These are phyloP conservation scores for Nephelium lappaceum DNA, from an alignment of 345 rosid genomes.

Conservation along the genomic window DNA sequence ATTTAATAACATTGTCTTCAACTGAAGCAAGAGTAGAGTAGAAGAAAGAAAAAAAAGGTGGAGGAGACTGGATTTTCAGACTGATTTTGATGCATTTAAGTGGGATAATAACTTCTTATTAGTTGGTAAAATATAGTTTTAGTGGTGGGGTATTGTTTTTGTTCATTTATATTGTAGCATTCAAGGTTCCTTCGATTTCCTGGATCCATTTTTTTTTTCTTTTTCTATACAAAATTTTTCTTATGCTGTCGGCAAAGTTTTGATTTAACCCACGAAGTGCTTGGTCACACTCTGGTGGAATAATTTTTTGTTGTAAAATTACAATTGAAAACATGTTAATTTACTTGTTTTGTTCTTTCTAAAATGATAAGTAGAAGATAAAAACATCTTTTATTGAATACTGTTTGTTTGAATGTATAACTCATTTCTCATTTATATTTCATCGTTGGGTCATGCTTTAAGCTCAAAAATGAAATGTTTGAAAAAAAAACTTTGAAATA, in stretches of 20 bases:
- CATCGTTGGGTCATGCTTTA: not conserved
- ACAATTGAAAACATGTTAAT: too few relatives aligned
- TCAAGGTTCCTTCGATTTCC: conserved; percentile 13
- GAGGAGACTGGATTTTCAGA: not conserved
- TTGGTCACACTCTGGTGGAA: too few relatives aligned
- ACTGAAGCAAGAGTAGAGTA: not conserved
- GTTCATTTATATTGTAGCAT: not conserved
- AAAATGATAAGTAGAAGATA: too few relatives aligned
- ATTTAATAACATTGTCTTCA: not conserved
- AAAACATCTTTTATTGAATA: too few relatives aligned
- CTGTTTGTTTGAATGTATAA: too few relatives aligned
- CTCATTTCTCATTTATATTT: not conserved
- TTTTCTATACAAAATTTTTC: not conserved
- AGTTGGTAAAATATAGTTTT: conserved; percentile 21
- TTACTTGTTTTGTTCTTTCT: too few relatives aligned
- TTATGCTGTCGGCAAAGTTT: conserved; percentile 5
- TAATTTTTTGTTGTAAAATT: too few relatives aligned
- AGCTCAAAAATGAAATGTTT: not conserved
- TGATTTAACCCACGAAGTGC: too few relatives aligned
- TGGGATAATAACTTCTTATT: not conserved
- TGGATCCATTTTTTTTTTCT: not conserved
- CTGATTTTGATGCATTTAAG: not conserved
- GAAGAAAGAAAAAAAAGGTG: not conserved
- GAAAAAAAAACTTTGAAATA: too few relatives aligned
- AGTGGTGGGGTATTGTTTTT: conserved; percentile 8